Evolutionary conservation across 2,329 filamentous ascomycete species (phyloP).

Genomic region (Hypomyces perniciosus): DNA sequence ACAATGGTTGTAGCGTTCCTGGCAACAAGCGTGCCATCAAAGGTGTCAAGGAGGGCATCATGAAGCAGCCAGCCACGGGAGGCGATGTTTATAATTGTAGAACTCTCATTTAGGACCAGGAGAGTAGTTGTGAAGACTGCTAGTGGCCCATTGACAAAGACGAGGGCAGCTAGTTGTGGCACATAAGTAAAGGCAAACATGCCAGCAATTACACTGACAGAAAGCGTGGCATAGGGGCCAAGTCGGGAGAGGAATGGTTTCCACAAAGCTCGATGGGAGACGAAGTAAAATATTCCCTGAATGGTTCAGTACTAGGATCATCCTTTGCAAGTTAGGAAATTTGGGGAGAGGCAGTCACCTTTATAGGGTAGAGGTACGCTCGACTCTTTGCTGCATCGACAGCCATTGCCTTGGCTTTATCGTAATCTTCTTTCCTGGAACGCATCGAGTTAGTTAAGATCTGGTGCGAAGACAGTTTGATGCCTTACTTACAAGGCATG

Average conservation of each 20-base stretch:
- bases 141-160: slow-evolving; percentile 78
- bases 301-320: neutral
- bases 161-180: slow-evolving; percentile 75
- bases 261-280: slow-evolving; percentile 51
- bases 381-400: slow-evolving; percentile 66
- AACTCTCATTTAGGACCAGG: slow-evolving; percentile 59
- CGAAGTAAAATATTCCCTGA: slow-evolving; percentile 55
- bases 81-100: slow-evolving; percentile 50
- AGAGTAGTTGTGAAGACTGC: slow-evolving; percentile 68
- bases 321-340: neutral
- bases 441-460: neutral
- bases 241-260: slow-evolving; percentile 51
- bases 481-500: slow-evolving; percentile 42
- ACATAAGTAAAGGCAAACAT: slow-evolving; percentile 89
- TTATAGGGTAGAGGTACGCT: slow-evolving; percentile 82
- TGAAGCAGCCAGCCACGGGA: slow-evolving; percentile 70
- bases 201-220: slow-evolving; percentile 61
- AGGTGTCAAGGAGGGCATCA: slow-evolving; percentile 80
- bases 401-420: slow-evolving; percentile 57
- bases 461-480: neutral
- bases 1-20: slow-evolving; percentile 56
- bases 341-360: slow-evolving; percentile 31
- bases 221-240: slow-evolving; percentile 60
- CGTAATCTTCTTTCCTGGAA: slow-evolving; percentile 61
- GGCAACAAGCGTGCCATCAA: slow-evolving; percentile 65